These are phyloP conservation scores for Leccinum pellstonianum DNA, from an alignment of 768 basidiomycete species.

Conservation along the genomic window DNA sequence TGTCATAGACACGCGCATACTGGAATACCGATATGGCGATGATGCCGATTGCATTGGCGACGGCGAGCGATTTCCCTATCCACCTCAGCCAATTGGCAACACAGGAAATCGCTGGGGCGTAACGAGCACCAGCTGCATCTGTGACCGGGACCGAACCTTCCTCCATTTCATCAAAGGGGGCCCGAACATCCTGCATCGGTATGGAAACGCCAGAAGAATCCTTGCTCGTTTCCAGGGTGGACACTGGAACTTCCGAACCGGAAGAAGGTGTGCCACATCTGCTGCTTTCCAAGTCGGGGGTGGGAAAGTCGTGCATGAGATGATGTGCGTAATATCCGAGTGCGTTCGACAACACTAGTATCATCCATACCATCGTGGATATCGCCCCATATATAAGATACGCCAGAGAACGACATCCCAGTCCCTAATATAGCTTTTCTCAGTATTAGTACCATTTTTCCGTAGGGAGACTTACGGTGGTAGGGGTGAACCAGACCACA, in stretches of 20 bases:
- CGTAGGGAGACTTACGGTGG: slow-evolving; percentile 14
- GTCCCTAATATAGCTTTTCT: slow-evolving; percentile 11
- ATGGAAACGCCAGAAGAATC: neutral
- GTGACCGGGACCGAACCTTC: neutral
- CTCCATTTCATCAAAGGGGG: neutral
- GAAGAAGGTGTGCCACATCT: neutral
- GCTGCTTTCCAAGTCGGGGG: neutral
- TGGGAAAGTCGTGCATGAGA: neutral
- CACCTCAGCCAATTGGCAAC: slow-evolving; percentile 20
- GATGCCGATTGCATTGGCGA: slow-evolving; percentile 23
- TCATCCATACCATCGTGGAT: slow-evolving; percentile 32
- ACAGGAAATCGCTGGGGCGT: neutral
- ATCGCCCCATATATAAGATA: slow-evolving; percentile 31
- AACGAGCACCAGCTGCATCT: neutral
- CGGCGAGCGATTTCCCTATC: slow-evolving; percentile 25
- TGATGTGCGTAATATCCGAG: slow-evolving; percentile 23
- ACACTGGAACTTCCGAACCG: neutral
- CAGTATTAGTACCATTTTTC: neutral
- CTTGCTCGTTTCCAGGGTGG: too few species aligned
- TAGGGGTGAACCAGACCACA: slow-evolving; percentile 32
- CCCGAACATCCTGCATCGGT: neutral
- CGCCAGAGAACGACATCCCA: slow-evolving; percentile 36
- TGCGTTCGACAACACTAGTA: slow-evolving; percentile 31
- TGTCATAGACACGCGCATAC: slow-evolving; percentile 8
- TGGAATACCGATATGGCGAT: slow-evolving; percentile 27